A percentile compares a stretch with the other conserved stretches of the same genome.
Conservation (phyloP, 345 rosid genomes). For the Cardamine occulta region DNA sequence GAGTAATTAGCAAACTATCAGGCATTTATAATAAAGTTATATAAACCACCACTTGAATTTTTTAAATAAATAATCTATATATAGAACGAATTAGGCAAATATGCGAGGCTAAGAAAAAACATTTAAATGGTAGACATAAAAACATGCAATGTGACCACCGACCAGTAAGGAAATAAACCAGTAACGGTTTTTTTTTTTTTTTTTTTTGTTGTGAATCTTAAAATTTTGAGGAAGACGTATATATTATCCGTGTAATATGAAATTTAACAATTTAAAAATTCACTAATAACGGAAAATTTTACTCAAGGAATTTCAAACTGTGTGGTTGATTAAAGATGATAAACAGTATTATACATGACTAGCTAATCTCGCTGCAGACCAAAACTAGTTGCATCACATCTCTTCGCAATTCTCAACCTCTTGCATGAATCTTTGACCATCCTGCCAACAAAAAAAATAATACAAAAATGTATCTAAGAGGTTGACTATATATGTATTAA, state of each 20-base stretch:
- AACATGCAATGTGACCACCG: background rate
- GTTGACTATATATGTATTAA: background rate
- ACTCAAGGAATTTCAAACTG: background rate
- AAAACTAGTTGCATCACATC: conserved; percentile 59
- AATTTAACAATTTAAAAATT: background rate
- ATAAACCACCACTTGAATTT: background rate
- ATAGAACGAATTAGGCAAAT: background rate
- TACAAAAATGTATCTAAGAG: background rate
- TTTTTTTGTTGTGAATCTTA: background rate
- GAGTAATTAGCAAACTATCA: no score
- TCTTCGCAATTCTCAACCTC: conserved; percentile 62
- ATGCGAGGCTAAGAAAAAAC: conserved; percentile 15
- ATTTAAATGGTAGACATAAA: background rate
- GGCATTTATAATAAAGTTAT: background rate
- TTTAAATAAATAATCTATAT: background rate
- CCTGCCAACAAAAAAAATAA: conserved; percentile 40
- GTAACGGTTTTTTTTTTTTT: background rate
- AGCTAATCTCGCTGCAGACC: conserved; percentile 39
- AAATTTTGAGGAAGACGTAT: conserved; percentile 3
- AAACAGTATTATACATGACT: background rate
- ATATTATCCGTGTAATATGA: background rate
- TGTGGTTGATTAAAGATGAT: background rate
- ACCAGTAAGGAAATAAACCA: background rate
- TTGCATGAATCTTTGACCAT: conserved; percentile 73
- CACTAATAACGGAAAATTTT: background rate